Evolutionary conservation across 805 yeast genomes (phyloP).

Genomic region (Sungouiozyma ichnusensis): DNA sequence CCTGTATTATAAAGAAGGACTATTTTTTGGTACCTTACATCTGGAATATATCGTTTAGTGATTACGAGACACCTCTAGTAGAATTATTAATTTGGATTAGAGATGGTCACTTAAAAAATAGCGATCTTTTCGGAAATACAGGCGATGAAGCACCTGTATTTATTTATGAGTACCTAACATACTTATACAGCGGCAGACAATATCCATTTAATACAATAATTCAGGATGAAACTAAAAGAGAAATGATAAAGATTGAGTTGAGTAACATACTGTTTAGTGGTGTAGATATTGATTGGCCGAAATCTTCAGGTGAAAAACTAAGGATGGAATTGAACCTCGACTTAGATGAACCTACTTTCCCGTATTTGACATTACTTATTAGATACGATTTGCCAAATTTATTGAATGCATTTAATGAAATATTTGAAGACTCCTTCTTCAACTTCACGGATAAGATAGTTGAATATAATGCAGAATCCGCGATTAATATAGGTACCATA

Average conservation of each 20-base stretch:
- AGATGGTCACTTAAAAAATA: slow-evolving; percentile 2
- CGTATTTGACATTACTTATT: slow-evolving; percentile 55
- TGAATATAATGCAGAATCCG: slow-evolving; percentile 9
- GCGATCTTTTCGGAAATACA: slow-evolving; percentile 4
- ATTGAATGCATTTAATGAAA: slow-evolving; percentile 64
- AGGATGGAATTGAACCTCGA: slow-evolving; percentile 18
- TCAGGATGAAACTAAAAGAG: slow-evolving; percentile 22
- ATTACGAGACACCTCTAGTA: slow-evolving; percentile 59
- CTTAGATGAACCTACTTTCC: slow-evolving; percentile 46
- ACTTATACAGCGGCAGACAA: slow-evolving; percentile 62
- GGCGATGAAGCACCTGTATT: slow-evolving; percentile 4
- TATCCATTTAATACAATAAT: slow-evolving; percentile 58
- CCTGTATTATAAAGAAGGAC: slow-evolving; percentile 48
- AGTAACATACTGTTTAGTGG: slow-evolving; percentile 55
- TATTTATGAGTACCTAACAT: slow-evolving; percentile 54
- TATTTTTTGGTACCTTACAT: slow-evolving; percentile 58
- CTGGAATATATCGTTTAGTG: slow-evolving; percentile 60
- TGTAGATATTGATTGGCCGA: slow-evolving; percentile 38
- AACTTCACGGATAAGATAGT: slow-evolving; percentile 43
- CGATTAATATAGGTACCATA: slow-evolving; percentile 10
- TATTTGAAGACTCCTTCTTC: slow-evolving; percentile 67
- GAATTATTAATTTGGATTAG: slow-evolving; percentile 36
- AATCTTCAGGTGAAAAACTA: slow-evolving; percentile 28
- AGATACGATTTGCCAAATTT: slow-evolving; percentile 45
- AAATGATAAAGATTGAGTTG: slow-evolving; percentile 38